These are phyloP conservation scores for Stenogyne calaminthoides DNA, from an alignment of 305 asterid genomes.

Conservation along the genomic window DNA sequence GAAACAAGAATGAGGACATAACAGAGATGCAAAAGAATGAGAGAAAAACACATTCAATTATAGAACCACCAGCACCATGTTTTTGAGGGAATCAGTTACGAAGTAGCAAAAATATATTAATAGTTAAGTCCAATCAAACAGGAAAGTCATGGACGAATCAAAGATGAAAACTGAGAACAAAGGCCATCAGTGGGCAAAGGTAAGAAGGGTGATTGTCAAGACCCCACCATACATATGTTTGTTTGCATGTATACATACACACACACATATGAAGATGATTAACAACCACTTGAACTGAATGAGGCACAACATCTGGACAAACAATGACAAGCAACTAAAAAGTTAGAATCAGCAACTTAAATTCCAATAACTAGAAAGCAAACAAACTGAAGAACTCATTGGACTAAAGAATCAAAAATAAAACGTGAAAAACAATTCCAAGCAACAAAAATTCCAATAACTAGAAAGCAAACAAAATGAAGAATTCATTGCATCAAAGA, in stretches of 20 bases:
- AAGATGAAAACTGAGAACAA: background rate
- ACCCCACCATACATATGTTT: background rate
- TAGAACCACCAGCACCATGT: background rate
- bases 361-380: background rate
- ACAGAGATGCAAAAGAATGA: background rate
- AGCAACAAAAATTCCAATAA: background rate
- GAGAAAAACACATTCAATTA: background rate
- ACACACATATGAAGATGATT: background rate
- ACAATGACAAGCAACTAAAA: too few relatives aligned
- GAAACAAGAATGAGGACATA: background rate
- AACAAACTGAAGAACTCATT: background rate
- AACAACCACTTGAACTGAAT: background rate
- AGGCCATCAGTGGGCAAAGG: background rate
- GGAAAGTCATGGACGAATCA: background rate
- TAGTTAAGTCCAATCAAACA: background rate
- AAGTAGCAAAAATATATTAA: background rate
- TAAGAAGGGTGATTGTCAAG: background rate
- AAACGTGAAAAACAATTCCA: background rate
- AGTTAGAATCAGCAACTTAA: slow-evolving; percentile 1
- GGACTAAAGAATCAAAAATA: background rate
- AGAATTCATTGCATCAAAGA: background rate
- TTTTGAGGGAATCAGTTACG: background rate
- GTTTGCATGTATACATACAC: background rate
- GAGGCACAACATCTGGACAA: too few relatives aligned
- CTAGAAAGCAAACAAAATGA: background rate